Percentiles rank a stretch among this genome's conserved stretches.
These are phyloP conservation scores for Xenoacremonium recifei DNA, from an alignment of 2,329 filamentous ascomycete species.

Conservation along the genomic window DNA sequence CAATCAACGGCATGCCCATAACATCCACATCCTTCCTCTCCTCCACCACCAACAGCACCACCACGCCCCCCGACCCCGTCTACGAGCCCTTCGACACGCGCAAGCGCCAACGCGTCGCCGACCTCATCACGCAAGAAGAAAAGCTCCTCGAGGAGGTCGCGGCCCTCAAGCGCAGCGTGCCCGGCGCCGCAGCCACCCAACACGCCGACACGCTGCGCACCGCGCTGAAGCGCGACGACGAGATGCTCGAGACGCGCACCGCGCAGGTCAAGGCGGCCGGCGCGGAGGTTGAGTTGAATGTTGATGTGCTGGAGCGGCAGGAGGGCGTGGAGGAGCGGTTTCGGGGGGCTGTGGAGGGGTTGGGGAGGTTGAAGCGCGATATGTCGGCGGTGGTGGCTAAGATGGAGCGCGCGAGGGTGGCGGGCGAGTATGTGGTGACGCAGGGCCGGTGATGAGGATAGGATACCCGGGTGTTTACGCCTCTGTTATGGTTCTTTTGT, in stretches of 20 bases:
- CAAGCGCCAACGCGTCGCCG: constrained; percentile 57
- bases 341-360: constrained; percentile 44
- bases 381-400: constrained; percentile 62
- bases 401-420: constrained; percentile 63
- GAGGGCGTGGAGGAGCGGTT: constrained; percentile 45
- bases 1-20: constrained; percentile 60
- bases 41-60: constrained; percentile 14
- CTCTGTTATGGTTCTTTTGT: too few relatives aligned
- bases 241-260: constrained; percentile 33
- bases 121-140: constrained; percentile 61
- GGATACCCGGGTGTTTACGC: constrained; percentile 18
- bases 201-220: constrained; percentile 41
- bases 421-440: constrained; percentile 54
- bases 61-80: constrained; percentile 26
- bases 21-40: constrained; percentile 39
- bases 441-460: constrained; percentile 23
- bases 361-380: constrained; percentile 55
- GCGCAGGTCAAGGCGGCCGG: constrained; percentile 17
- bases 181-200: constrained; percentile 41
- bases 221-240: constrained; percentile 47
- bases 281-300: constrained; percentile 23
- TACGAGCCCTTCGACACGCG: constrained; percentile 62
- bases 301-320: constrained; percentile 42
- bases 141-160: constrained; percentile 64
- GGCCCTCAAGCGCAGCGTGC: constrained; percentile 54